phyloP scores from a whole-genome alignment of 1,284 basidiomycete genomes.

The Ganoderma meredithae region DNA sequence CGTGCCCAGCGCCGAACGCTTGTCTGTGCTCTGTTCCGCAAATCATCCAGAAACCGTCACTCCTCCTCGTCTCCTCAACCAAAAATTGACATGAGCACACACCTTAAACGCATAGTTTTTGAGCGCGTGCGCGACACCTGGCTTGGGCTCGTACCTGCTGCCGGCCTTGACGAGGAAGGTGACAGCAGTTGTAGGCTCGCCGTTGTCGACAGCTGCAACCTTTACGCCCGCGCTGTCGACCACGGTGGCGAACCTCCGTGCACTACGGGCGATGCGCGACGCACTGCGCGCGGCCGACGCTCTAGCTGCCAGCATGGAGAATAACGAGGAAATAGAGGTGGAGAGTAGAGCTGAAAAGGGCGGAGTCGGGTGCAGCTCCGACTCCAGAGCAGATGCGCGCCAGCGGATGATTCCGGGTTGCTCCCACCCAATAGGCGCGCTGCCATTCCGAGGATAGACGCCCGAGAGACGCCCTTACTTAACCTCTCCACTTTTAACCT shows the following conservation, averaged over 20 bases:
- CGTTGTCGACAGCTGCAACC: constrained; percentile 84
- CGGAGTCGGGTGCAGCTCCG: constrained; percentile 15
- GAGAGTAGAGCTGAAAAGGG: constrained; percentile 17
- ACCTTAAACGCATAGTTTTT: constrained; percentile 99
- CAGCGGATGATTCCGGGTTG: constrained; percentile 22
- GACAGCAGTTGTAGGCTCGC: constrained; percentile 83
- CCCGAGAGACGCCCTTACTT: neutral
- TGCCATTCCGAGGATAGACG: constrained; percentile 6
- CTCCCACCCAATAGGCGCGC: constrained; percentile 30
- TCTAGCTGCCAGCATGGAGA: constrained; percentile 61
- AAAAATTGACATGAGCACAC: constrained; percentile 10
- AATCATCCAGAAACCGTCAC: constrained; percentile 5
- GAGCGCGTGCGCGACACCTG: constrained; percentile 90
- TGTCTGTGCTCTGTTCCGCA: constrained; percentile 71
- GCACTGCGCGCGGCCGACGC: constrained; percentile 62
- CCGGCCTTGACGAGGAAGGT: constrained; percentile 93
- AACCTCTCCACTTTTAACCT: neutral
- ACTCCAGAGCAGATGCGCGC: constrained; percentile 17
- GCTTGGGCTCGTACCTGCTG: constrained; percentile 83
- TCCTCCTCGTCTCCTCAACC: neutral
- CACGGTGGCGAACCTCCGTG: constrained; percentile 71
- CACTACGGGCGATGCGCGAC: constrained; percentile 65
- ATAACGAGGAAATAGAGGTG: constrained; percentile 16
- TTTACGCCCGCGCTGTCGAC: constrained; percentile 83
- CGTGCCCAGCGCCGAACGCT: constrained; percentile 89